Evolutionary conservation across 129 eudicot species (phyloP).

Genomic region (Chrysanthemum lavandulifolium): DNA sequence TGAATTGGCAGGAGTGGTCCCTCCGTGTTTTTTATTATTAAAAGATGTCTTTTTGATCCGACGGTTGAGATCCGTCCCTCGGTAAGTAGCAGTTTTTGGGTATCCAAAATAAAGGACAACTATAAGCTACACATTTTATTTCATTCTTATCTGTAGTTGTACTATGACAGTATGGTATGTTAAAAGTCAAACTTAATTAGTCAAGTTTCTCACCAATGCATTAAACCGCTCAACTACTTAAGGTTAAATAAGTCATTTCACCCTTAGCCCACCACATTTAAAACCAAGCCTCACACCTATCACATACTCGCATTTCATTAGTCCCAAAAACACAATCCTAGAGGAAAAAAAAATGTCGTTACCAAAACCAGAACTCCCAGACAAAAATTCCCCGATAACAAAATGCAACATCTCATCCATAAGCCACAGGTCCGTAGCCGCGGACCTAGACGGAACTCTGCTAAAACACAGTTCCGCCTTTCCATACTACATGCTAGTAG

Average conservation of each 20-base stretch:
- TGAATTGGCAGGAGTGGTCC: no score
- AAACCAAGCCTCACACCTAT: slow-evolving; percentile 18
- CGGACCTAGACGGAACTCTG: slow-evolving; percentile 97
- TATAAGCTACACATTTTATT: neutral
- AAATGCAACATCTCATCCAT: slow-evolving; percentile 61
- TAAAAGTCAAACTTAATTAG: slow-evolving; percentile 8
- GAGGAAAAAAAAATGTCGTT: slow-evolving; percentile 39
- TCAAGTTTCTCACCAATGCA: slow-evolving; percentile 36
- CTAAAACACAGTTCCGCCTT: slow-evolving; percentile 67
- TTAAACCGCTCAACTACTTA: slow-evolving; percentile 39
- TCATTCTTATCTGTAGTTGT: neutral
- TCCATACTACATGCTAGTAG: slow-evolving; percentile 96
- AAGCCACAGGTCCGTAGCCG: slow-evolving; percentile 71
- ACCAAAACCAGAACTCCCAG: slow-evolving; percentile 39
- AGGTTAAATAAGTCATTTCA: no score
- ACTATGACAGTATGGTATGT: neutral
- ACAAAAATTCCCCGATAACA: slow-evolving; percentile 51
- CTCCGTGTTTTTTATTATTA: no score
- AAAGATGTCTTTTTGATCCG: no score
- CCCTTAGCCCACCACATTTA: slow-evolving; percentile 11
- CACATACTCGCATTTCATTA: slow-evolving; percentile 1
- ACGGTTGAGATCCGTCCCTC: no score
- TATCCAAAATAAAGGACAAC: no score
- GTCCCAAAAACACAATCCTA: neutral
- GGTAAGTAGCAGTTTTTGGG: no score